Conservation (phyloP, 108 stramenopile genomes). For the Poteriospumella lacustris region DNA sequence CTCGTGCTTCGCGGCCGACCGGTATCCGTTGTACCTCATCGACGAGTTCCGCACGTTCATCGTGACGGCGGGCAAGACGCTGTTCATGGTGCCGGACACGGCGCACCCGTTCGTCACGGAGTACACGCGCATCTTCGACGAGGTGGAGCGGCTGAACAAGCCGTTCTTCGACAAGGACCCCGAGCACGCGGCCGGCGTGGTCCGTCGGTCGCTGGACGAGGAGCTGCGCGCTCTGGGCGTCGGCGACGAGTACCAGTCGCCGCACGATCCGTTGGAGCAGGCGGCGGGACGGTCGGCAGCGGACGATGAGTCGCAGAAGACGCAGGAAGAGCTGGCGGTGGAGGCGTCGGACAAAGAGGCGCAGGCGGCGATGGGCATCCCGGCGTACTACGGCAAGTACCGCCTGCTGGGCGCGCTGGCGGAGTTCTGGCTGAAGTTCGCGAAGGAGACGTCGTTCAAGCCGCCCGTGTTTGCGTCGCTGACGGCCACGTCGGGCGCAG, state of each 20-base stretch:
- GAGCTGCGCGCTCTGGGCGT: constrained; percentile 27
- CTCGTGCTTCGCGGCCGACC: constrained; percentile 30
- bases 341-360: background rate
- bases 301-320: constrained; percentile 1
- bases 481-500: too few species aligned
- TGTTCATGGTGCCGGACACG: background rate
- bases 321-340: background rate
- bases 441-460: too few species aligned
- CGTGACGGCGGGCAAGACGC: background rate
- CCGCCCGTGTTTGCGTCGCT: too few species aligned
- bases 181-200: background rate
- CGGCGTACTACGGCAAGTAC: too few species aligned
- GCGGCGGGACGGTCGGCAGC: constrained; percentile 10
- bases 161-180: background rate
- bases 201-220: constrained; percentile 19
- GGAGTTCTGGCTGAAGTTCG: too few species aligned
- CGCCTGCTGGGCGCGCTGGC: too few species aligned
- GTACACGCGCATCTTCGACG: background rate
- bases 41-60: constrained; percentile 31
- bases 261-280: background rate
- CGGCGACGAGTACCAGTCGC: constrained; percentile 27
- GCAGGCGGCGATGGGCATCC: constrained; percentile 16
- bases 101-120: background rate
- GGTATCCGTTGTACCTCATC: constrained; percentile 35
- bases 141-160: background rate